Evolutionary conservation across 2,329 filamentous ascomycete genomes (phyloP).

Genomic region (Lachnellula occidentalis): DNA sequence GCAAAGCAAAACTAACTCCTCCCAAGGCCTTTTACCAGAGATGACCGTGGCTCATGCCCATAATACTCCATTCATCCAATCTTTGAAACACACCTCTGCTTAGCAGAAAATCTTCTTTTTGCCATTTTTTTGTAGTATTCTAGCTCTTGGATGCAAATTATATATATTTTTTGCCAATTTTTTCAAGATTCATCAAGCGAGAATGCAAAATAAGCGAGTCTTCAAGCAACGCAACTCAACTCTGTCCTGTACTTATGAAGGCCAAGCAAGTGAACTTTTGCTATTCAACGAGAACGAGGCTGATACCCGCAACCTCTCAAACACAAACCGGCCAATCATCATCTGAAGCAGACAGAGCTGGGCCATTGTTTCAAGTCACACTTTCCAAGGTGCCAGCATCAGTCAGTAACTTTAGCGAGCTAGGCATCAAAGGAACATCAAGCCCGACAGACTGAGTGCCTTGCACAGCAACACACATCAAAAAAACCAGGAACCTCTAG

Average conservation of each 20-base stretch:
- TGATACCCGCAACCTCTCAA: not conserved
- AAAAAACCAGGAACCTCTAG: too few species aligned
- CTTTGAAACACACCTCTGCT: constrained; percentile 39
- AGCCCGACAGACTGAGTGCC: not conserved
- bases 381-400: not conserved
- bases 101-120: constrained; percentile 15
- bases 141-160: not conserved
- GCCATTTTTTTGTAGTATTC: not conserved
- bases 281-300: not conserved
- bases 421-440: constrained; percentile 1
- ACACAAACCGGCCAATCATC: not conserved
- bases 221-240: not conserved
- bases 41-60: constrained; percentile 40
- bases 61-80: constrained; percentile 46
- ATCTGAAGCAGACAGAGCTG: not conserved
- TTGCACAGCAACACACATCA: not conserved
- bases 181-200: not conserved
- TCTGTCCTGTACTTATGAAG: not conserved
- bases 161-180: constrained; percentile 6
- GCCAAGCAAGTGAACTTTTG: not conserved
- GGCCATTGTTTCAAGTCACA: not conserved
- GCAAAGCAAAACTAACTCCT: constrained; percentile 8
- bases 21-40: constrained; percentile 33
- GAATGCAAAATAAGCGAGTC: not conserved
- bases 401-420: not conserved